Base-by-base conservation (phyloP, 192 early-diverging fungal species). In the Coemansia aciculifera region DNA sequence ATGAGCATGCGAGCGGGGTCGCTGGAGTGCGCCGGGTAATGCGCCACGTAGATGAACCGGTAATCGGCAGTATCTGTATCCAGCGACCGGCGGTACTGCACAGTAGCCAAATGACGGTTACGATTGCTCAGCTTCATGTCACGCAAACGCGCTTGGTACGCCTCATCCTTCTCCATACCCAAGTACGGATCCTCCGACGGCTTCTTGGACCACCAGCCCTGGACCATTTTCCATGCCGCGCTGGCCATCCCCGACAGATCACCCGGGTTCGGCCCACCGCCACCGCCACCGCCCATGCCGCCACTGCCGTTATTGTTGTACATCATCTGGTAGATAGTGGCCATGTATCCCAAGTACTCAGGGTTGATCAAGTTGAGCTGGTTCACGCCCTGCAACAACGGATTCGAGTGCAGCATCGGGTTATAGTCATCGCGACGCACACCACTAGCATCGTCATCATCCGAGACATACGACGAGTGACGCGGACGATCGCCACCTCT, bases 31-130 rank as follows among this genome's bases (percentile, higher is more conserved):
- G 62, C 63, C 17, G 84, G 76, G 23, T 76, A 82, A 63, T 75
- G 79, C 75, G 82, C 73, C 40, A 78, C 85, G 64, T 89, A 90
- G 31, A 90, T 52, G 44, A 88, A 88, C 19, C 87, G 86, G 70
- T 85, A 87, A 36, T 88, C 86, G 48, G 72, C 75, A 9, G 85
- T 84, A 37, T 88, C 87, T 0, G 76, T 54, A 36, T 89, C 85
- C 73, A 88, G 66, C n/a, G 84, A 69, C 0, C 81, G 73, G 2
- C 81, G 77, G 67, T 84, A 84, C 73, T 84, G 77, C 56, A 87
- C 83, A 5, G 84, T 80, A 0, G 86, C 84, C 48, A 87, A 40
- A 56, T 89, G 84, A 13, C 80, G 75, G 46, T 83, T 83, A 31
- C 80, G 80, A 10, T 74, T 68, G 62, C 64, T 77, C 59, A 59